Evolutionary conservation across 2,329 filamentous ascomycete genomes (phyloP).

Genomic region (Nakataea oryzae): DNA sequence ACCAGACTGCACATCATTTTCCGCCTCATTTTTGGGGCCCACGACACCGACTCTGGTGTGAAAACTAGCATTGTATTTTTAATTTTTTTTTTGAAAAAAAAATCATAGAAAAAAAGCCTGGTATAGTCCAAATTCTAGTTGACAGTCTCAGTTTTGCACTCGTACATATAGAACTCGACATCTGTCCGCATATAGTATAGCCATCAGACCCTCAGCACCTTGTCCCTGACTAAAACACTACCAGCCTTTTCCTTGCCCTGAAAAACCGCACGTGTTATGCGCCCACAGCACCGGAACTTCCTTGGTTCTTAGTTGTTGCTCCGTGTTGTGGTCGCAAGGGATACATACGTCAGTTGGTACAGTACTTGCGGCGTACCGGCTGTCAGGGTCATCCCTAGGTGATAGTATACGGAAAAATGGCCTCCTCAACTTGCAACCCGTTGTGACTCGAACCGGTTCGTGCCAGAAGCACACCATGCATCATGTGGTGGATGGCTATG

Average conservation of each 20-base stretch:
- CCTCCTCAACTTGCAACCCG: not conserved
- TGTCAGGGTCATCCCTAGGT: not conserved
- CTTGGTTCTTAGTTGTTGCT: not conserved
- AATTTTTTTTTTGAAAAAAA: not conserved
- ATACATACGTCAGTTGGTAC: not conserved
- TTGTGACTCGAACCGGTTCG: not conserved
- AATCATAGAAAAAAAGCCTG: no score
- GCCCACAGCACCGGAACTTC: not conserved
- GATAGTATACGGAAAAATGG: not conserved
- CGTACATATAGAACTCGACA: no score
- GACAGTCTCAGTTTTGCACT: no score
- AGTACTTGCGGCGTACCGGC: not conserved
- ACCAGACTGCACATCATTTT: not conserved
- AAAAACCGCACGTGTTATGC: not conserved
- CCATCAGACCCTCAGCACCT: not conserved
- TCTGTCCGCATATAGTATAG: not conserved
- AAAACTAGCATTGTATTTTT: no score
- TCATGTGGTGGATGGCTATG: no score
- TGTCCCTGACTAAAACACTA: not conserved
- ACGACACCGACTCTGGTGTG: no score
- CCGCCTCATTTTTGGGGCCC: not conserved
- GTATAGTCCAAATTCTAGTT: no score
- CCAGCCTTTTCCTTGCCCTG: not conserved
- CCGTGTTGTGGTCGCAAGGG: no score
- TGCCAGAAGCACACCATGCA: no score